Evolutionary conservation across 352 stramenopile species (phyloP), one percentile per base, ranked within the genome.

Genomic region (Pythium rishiriense): DNA sequence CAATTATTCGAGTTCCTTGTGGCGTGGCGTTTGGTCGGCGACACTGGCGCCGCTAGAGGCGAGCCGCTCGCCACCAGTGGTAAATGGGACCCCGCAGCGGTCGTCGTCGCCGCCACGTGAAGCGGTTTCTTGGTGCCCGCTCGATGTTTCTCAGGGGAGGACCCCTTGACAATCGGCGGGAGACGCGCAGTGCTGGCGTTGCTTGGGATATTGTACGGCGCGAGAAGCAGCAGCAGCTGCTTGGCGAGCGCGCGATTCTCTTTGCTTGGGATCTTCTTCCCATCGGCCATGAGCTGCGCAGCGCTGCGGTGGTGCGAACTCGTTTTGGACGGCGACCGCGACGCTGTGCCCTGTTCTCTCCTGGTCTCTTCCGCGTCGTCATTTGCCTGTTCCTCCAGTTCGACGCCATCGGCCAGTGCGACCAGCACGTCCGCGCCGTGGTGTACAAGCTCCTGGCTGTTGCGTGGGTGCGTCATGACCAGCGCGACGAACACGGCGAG

Each of bases 391-490:
- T 72, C 56, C 15, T 56, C 35, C 4, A 31, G 21, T 12, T 11
- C 31, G 1, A 42, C 33, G 22, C 59, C 60, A 41, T 88, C 79
- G 8, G 80, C 80, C 22, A 91, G 31, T 10, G 50, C 48, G 22
- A 91, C 72, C 42, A 91, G 80, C 75, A 83, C 72, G 33, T 91
- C 79, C 8, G 89, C 50, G 9, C 80, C 83, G 48, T 70, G 73
- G 21, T 76, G 75, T 25, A 91, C 77, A n/a, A 91, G 72, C 28
- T 91, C 68, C 50, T 89, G 80, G 51, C 77, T 88, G 56, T 90
- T 90, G 48, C 64, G 63, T 35, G 80, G 35, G 46, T 91, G 75
- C 17, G 83, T 73, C 58, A 81, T 70, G 41, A 84, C 79, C 19
- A 90, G 39, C 43, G 83, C 78, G 6, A 83, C 62, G 5, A 91